These are phyloP conservation scores for Fusarium floridanum DNA, from an alignment of 2,329 filamentous ascomycete species.

Conservation along the genomic window DNA sequence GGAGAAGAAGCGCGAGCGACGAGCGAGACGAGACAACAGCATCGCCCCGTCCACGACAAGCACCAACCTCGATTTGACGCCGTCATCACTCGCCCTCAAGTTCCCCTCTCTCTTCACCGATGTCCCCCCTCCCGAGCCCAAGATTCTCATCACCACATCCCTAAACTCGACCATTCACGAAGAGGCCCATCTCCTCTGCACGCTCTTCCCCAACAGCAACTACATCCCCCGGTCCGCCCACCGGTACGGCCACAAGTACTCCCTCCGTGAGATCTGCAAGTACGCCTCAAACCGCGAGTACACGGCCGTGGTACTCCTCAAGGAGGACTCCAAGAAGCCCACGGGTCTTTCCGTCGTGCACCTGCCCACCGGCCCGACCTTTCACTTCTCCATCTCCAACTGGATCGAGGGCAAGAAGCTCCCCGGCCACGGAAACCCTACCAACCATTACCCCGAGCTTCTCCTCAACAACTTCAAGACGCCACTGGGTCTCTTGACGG, in stretches of 20 bases:
- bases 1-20: conserved; percentile 60
- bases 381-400: conserved; percentile 91
- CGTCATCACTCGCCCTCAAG: conserved; percentile 69
- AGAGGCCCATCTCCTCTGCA: conserved; percentile 82
- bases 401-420: conserved; percentile 91
- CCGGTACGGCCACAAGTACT: conserved; percentile 90
- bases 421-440: conserved; percentile 89
- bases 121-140: conserved; percentile 73
- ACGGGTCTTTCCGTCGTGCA: conserved; percentile 87
- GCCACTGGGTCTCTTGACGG: conserved; percentile 87
- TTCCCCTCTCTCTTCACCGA: conserved; percentile 74
- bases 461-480: conserved; percentile 95
- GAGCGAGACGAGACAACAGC: conserved; percentile 63
- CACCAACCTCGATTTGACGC: conserved; percentile 74
- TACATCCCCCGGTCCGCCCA: conserved; percentile 91
- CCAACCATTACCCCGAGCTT: conserved; percentile 91
- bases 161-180: conserved; percentile 90
- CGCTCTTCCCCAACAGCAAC: conserved; percentile 85
- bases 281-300: conserved; percentile 87
- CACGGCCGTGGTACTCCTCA: conserved; percentile 85
- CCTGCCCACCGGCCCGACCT: conserved; percentile 86
- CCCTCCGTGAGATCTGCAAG: conserved; percentile 87
- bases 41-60: conserved; percentile 70
- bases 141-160: conserved; percentile 92
- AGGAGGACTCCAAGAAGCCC: conserved; percentile 89